These are phyloP conservation scores for Penicillium daleae DNA, from an alignment of 495 filamentous ascomycete species.

Conservation along the genomic window DNA sequence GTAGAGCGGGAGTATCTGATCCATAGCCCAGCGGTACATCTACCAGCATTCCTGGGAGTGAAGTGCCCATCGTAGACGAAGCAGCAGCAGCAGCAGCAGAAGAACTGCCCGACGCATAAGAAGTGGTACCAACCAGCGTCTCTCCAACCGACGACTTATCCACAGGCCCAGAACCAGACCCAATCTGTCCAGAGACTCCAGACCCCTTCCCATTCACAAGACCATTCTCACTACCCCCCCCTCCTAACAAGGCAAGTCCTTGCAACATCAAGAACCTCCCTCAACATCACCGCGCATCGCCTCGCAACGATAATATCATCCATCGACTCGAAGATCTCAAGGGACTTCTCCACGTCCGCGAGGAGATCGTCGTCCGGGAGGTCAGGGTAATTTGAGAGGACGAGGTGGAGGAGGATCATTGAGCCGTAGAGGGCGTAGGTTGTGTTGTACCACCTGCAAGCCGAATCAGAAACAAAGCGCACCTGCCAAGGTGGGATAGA, in stretches of 20 bases:
- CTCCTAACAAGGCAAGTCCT: neutral
- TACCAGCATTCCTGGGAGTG: neutral
- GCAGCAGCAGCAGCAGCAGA: neutral
- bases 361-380: neutral
- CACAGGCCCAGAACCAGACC: too few relatives aligned
- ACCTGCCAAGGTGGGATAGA: too few relatives aligned
- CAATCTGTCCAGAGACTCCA: neutral
- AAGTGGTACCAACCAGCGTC: neutral
- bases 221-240: neutral
- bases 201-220: too few relatives aligned
- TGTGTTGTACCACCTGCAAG: conserved; percentile 37
- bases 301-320: conserved; percentile 33
- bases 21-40: too few relatives aligned
- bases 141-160: too few relatives aligned
- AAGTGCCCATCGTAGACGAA: neutral
- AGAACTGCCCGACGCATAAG: neutral
- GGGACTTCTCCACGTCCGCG: conserved; percentile 23
- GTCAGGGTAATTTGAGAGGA: conserved; percentile 15
- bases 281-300: conserved; percentile 32
- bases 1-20: neutral
- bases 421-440: conserved; percentile 35
- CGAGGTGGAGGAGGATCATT: conserved; percentile 28
- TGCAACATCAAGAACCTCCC: neutral
- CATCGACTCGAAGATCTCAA: conserved; percentile 36
- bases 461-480: too few relatives aligned